phyloP scores from a whole-genome alignment of 345 rosid genomes.

The Psidium guajava region DNA sequence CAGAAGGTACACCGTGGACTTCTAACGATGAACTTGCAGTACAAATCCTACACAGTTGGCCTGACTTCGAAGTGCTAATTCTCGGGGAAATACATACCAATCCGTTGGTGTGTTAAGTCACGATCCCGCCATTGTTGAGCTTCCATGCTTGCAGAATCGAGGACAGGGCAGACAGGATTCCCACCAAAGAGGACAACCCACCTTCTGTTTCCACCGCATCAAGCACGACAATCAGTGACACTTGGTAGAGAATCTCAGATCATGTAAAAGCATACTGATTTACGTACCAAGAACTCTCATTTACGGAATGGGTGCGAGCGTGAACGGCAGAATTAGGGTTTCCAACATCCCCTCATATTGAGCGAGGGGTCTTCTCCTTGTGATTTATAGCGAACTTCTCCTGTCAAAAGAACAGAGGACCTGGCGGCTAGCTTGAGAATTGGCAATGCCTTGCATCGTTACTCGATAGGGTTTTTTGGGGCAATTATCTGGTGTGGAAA shows the following conservation, averaged over 20 bases:
- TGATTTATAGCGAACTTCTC: neutral
- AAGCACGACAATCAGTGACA: neutral
- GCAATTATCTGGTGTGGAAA: neutral
- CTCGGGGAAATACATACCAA: neutral
- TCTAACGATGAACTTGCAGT: neutral
- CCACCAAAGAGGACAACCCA: neutral
- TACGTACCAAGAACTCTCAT: neutral
- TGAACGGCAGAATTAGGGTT: neutral
- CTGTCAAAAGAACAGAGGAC: neutral
- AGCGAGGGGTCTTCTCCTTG: neutral
- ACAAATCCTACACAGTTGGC: neutral
- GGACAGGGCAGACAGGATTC: neutral
- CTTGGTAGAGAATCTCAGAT: neutral
- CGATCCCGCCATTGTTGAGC: neutral
- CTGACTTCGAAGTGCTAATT: neutral
- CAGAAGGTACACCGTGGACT: neutral
- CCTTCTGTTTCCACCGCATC: neutral
- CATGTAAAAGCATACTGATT: neutral
- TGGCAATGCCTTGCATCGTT: neutral
- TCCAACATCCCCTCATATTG: neutral
- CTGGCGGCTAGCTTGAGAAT: neutral
- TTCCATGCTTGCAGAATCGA: neutral
- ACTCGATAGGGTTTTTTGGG: neutral
- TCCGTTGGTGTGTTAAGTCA: neutral
- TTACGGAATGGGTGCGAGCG: neutral